These are phyloP conservation scores for Salix viminalis DNA, from an alignment of 345 rosid species.

Conservation along the genomic window DNA sequence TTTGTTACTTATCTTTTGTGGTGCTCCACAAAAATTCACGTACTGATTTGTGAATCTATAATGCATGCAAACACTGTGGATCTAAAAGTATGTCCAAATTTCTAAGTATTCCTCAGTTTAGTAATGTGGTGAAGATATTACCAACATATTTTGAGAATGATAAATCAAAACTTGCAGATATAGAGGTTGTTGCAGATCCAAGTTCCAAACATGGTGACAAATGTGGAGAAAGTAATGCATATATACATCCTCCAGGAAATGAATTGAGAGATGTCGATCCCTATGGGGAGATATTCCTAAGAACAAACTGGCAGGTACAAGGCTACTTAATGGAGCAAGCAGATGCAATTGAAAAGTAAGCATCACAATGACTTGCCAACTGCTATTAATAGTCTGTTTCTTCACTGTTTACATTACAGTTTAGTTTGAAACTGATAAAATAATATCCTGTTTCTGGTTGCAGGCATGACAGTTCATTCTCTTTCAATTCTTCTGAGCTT, in stretches of 20 bases:
- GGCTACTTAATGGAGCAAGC: slow-evolving; percentile 86
- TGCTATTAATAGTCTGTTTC: background rate
- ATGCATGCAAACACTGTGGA: background rate
- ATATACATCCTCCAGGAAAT: slow-evolving; percentile 35
- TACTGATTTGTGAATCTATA: background rate
- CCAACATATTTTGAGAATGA: slow-evolving; percentile 5
- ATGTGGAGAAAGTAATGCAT: slow-evolving; percentile 39
- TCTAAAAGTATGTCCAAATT: no score
- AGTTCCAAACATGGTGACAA: slow-evolving; percentile 40
- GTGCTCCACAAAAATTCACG: background rate
- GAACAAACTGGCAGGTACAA: slow-evolving; percentile 79
- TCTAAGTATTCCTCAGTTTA: background rate
- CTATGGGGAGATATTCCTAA: slow-evolving; percentile 51
- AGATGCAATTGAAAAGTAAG: slow-evolving; percentile 80
- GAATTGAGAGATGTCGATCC: slow-evolving; percentile 30
- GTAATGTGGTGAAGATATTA: background rate
- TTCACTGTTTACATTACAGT: background rate
- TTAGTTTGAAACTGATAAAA: background rate
- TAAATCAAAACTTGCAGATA: slow-evolving; percentile 46
- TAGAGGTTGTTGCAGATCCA: slow-evolving; percentile 42
- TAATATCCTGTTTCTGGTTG: slow-evolving; percentile 18
- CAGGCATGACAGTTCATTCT: slow-evolving; percentile 74
- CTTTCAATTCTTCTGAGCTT: slow-evolving; percentile 58
- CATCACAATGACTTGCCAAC: background rate
- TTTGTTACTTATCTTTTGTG: background rate